Base-by-base conservation (phyloP, 2,329 filamentous ascomycete species). In the Volutella citrinella region DNA sequence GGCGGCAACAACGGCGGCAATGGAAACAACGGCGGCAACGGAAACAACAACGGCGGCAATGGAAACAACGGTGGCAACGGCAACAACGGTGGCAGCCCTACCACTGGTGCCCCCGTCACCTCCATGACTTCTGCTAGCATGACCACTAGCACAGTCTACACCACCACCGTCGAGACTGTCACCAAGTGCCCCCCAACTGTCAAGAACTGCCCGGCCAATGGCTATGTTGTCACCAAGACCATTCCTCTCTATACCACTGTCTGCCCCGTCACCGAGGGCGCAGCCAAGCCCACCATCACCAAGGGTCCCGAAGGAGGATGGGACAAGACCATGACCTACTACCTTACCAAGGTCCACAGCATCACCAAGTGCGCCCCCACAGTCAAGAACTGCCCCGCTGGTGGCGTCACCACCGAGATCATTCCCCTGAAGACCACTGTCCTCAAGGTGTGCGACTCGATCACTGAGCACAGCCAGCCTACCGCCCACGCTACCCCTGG, bases 311-410 rank as follows among this genome's bases (percentile, higher is more conserved):
- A 31, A 38, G n/a, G n/a, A n/a, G n/a, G n/a, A n/a, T 35, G 45
- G 18, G 43, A 39, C 27, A 48, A 49, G 19, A 54, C 49, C 12
- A 53, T 51, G 48, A 68, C 73, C 50, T 60, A 77, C 56, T 76
- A 71, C 65, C 61, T 66, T 49, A 78, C 72, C 50, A 65, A 67
- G 52, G 64, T 69, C 43, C 63, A 70, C 43, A 77, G 73, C 53
- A 62, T 77, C 61, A 78, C 71, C 49, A 69, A 68, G 21, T 79
- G 75, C 56, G 66, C 63, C 32, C 61, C 72, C 25, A 64, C 60
- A 36, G 67, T 74, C 42, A 65, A 66, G 45, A 56, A 75, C 70
- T 79, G 76, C 52, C 54, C 55, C 9, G 52, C 56, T 34, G 56
- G 59, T 20, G 42, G 54, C 13, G 47, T 59, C 34, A 57, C 52